Conservation (phyloP, 2,329 filamentous ascomycete species). For the Nemania sp. region DNA sequence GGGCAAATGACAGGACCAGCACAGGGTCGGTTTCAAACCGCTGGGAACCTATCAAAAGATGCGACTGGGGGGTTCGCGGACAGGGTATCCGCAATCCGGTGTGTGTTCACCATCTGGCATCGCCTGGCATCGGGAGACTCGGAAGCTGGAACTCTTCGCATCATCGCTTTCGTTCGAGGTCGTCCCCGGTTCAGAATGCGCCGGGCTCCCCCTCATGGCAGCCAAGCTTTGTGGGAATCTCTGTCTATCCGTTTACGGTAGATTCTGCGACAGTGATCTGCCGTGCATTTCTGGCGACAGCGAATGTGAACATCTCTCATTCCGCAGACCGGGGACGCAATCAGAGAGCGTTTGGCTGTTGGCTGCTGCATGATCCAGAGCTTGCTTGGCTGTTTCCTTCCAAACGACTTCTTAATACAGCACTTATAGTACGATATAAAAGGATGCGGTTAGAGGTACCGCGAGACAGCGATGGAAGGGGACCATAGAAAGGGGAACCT, state of each 20-base stretch:
- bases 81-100: neutral
- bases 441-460: neutral
- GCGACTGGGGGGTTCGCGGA: constrained; percentile 6
- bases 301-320: constrained; percentile 12
- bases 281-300: constrained; percentile 18
- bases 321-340: constrained; percentile 14
- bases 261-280: constrained; percentile 29
- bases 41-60: constrained; percentile 29
- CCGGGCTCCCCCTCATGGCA: too few species aligned
- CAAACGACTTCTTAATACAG: neutral
- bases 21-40: constrained; percentile 21
- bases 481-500: neutral
- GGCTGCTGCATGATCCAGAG: neutral
- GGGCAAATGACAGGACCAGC: constrained; percentile 36
- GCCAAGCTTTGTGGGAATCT: constrained; percentile 4
- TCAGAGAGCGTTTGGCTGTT: neutral
- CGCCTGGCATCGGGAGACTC: constrained; percentile 17
- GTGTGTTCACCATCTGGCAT: neutral
- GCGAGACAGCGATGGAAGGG: neutral
- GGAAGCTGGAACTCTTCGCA: constrained; percentile 17
- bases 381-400: neutral
- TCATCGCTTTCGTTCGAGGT: neutral
- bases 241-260: neutral
- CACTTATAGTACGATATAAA: neutral
- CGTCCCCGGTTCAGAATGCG: constrained; percentile 1